Conservation (phyloP, 495 filamentous ascomycete genomes). For the Cetradonia linearis region DNA sequence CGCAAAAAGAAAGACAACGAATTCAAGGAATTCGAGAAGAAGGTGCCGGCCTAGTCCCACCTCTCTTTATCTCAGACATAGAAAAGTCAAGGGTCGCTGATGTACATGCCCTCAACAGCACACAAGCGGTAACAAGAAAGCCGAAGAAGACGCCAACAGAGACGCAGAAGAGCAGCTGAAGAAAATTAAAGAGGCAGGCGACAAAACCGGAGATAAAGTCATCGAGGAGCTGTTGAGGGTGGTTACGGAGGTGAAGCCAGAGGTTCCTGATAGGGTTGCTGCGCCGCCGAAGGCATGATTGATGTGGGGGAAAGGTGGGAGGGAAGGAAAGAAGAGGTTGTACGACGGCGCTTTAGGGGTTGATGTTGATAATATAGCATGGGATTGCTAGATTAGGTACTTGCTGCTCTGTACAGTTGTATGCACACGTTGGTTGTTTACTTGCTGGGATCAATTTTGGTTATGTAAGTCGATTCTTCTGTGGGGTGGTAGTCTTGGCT, state of each 20-base stretch:
- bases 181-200: conserved; percentile 70
- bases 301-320: not conserved
- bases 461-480: too few species aligned
- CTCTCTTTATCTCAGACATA: not conserved
- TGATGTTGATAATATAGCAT: not conserved
- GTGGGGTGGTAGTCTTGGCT: too few species aligned
- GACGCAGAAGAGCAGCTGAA: conserved; percentile 72
- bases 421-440: too few species aligned
- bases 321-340: not conserved
- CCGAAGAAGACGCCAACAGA: conserved; percentile 74
- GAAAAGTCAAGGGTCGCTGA: not conserved
- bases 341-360: conserved; percentile 9
- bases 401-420: not conserved
- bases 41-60: conserved; percentile 44
- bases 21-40: conserved; percentile 86
- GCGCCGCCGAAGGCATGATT: conserved; percentile 18
- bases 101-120: conserved; percentile 43
- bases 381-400: too few species aligned
- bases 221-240: conserved; percentile 68
- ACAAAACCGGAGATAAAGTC: conserved; percentile 68
- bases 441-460: too few species aligned
- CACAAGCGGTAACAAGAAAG: conserved; percentile 74
- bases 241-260: conserved; percentile 67
- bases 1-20: conserved; percentile 81
- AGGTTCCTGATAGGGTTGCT: conserved; percentile 48